Evolutionary conservation across 441 rosid genomes (phyloP).

Genomic region (Euphorbia schlechtendalii): DNA sequence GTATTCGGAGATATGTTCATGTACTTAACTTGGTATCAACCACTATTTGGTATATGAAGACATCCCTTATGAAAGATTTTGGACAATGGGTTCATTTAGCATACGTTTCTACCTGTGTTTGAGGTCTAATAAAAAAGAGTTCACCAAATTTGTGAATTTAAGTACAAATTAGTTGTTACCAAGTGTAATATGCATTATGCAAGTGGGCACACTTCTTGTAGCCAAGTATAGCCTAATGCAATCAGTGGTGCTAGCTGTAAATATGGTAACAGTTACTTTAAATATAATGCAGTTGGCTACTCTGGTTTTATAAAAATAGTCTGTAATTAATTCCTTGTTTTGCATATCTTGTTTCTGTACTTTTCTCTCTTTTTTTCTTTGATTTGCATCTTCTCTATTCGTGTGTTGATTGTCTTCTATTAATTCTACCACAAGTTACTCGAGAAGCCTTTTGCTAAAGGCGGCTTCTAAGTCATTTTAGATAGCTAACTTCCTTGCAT

Average conservation of each 20-base stretch:
- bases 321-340: background rate
- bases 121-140: background rate
- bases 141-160: background rate
- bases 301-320: too few relatives aligned
- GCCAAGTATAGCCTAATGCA: too few relatives aligned
- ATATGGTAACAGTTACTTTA: too few relatives aligned
- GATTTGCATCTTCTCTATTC: background rate
- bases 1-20: background rate
- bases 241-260: too few relatives aligned
- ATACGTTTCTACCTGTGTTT: background rate
- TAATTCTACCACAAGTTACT: background rate
- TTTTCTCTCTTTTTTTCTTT: background rate
- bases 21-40: background rate
- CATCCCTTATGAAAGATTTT: background rate
- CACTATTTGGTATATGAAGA: background rate
- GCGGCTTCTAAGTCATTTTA: background rate
- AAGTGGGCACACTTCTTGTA: background rate
- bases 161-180: background rate
- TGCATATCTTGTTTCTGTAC: background rate
- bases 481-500: background rate
- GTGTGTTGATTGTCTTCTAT: background rate
- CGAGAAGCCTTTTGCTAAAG: background rate
- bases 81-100: background rate
- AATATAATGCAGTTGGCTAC: too few relatives aligned
- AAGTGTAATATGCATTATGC: background rate